A percentile compares a stretch with the other conserved stretches of the same genome.
Conservation (phyloP, 371 early-diverging fungal genomes). For the Apophysomyces ossiformis region DNA sequence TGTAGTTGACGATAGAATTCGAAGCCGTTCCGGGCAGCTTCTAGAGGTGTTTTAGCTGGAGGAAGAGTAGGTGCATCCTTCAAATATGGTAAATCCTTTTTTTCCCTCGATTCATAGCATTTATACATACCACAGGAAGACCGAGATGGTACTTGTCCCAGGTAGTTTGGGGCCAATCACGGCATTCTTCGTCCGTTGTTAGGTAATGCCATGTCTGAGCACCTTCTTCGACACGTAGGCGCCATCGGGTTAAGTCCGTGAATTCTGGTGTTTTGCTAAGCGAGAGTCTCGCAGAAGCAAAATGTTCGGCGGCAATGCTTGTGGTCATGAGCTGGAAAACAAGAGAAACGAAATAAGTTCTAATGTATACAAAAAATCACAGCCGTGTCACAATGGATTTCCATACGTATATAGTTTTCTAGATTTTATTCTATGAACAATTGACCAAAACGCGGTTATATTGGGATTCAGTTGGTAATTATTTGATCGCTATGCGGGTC, state of each 20-base stretch:
- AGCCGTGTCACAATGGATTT: too few species aligned
- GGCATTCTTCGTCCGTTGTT: slow-evolving; percentile 63
- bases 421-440: too few species aligned
- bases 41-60: slow-evolving; percentile 68
- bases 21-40: slow-evolving; percentile 88
- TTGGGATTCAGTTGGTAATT: too few species aligned
- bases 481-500: too few species aligned
- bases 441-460: too few species aligned
- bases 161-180: slow-evolving; percentile 76
- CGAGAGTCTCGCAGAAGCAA: slow-evolving; percentile 42
- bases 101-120: background rate
- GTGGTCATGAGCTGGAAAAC: background rate
- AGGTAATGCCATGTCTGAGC: slow-evolving; percentile 94
- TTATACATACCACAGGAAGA: slow-evolving; percentile 59
- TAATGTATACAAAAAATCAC: too few species aligned
- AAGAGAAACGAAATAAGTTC: background rate
- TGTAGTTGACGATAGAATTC: slow-evolving; percentile 87
- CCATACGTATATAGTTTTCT: too few species aligned
- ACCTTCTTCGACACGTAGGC: slow-evolving; percentile 81
- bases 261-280: slow-evolving; percentile 42
- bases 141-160: slow-evolving; percentile 93
- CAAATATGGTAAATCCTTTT: background rate
- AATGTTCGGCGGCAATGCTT: slow-evolving; percentile 9
- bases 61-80: slow-evolving; percentile 58
- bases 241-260: slow-evolving; percentile 81